Percentiles rank a stretch among this genome's conserved stretches.
phyloP scores from a whole-genome alignment of 1,284 basidiomycete species.

The Xerocomus cyaneibrunnescens region DNA sequence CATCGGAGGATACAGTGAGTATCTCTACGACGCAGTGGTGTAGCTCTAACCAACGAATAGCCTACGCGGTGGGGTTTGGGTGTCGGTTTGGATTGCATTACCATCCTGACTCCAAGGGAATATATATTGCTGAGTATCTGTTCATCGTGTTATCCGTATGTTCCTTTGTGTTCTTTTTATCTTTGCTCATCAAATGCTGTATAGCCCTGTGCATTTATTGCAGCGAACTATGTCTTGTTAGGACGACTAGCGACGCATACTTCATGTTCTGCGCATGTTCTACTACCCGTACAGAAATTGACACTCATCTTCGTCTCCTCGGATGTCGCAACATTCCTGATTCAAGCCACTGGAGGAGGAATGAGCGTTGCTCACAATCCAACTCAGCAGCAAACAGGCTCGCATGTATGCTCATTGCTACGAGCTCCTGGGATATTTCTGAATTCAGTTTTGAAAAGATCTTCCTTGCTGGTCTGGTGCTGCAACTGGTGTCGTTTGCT shows the following conservation, averaged over 20 bases:
- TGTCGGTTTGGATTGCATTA: slow-evolving; percentile 36
- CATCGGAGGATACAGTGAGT: slow-evolving; percentile 60
- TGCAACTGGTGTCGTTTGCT: slow-evolving; percentile 64
- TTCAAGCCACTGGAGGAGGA: slow-evolving; percentile 45
- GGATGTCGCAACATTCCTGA: slow-evolving; percentile 67
- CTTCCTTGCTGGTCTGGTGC: slow-evolving; percentile 61
- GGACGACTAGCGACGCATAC: slow-evolving; percentile 59
- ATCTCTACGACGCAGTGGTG: neutral
- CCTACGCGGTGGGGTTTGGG: slow-evolving; percentile 52
- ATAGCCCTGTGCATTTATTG: slow-evolving; percentile 70
- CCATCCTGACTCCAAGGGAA: slow-evolving; percentile 40
- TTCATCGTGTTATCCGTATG: slow-evolving; percentile 65
- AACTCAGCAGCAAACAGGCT: slow-evolving; percentile 31
- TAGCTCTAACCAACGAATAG: slow-evolving; percentile 34
- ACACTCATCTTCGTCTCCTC: slow-evolving; percentile 54
- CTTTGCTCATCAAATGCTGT: neutral
- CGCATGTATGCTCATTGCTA: slow-evolving; percentile 42
- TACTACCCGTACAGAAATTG: slow-evolving; percentile 53
- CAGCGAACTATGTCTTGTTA: slow-evolving; percentile 68
- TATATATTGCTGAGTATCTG: slow-evolving; percentile 61
- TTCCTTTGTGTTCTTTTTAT: neutral
- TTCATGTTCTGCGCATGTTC: slow-evolving; percentile 49
- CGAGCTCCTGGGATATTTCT: slow-evolving; percentile 51
- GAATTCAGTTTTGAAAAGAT: slow-evolving; percentile 48
- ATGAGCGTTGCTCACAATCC: slow-evolving; percentile 9